Base-by-base conservation (phyloP, 768 basidiomycete species). In the Kwoniella bestiolae region DNA sequence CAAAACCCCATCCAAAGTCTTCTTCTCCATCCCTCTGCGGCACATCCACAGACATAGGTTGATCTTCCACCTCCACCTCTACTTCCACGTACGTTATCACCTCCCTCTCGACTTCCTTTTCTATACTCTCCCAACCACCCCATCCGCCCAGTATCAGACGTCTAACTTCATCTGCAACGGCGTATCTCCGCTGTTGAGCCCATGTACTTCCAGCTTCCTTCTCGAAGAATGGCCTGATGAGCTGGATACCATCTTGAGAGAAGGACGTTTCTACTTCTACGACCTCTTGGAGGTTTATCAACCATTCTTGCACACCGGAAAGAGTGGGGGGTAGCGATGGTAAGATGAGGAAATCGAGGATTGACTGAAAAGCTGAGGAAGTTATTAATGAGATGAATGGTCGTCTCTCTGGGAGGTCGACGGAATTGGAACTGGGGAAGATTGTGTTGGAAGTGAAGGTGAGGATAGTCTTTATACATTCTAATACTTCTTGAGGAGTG, bases 311-410 rank as follows among this genome's bases (percentile, higher is more conserved):
- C 0, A 94, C 83, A 5, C 80, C 81, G 5, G 84, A 81, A 50
- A 90, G 84, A 2, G 87, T 85, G 0, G 87, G 85, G 0, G 93
- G 91, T 3, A 94, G 82, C n/a, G 84, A 84, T 0, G 90, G 87
- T 34, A 88, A 81, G 47, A 94, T 84, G 34, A 94, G 81, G 67
- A 87, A 84, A 53, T 87, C 85, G 56, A 94, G 84, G 21, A 92
- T 72, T 26, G 87, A 86, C 4, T 82, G 83, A 3, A 86, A 85
- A 18, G 90, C 70, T 1, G 89, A 87, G 73, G 86, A 87, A 75
- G 83, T 84, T 2, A 94, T 81, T 14, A 86, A 85, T 31, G 82
- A 84, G n/a, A 84, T 78, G 68, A 92, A 88, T 2, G 53, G 18
- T 2, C 75, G 68, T 8, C 80, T 72, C 25, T 78, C 69, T 18